Percentiles rank a stretch among this genome's conserved stretches.
Evolutionary conservation across 2,329 filamentous ascomycete species (phyloP).

Genomic region (Hansfordia pulvinata): DNA sequence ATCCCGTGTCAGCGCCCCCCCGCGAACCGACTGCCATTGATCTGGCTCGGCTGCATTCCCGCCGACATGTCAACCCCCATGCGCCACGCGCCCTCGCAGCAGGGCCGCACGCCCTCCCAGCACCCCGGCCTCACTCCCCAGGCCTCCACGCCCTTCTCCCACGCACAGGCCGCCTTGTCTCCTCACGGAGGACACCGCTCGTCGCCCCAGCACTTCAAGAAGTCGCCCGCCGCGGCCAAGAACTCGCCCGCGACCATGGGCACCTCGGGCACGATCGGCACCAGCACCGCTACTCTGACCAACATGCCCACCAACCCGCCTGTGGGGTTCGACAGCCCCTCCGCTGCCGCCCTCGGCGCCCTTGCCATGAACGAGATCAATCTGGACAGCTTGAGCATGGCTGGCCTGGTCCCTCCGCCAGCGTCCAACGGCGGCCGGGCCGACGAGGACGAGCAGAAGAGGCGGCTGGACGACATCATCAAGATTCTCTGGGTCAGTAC

Average conservation of each 20-base stretch:
- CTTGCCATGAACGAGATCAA: slow-evolving; percentile 40
- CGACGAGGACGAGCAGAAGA: slow-evolving; percentile 39
- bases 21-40: too few relatives aligned
- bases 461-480: slow-evolving; percentile 37
- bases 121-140: slow-evolving; percentile 42
- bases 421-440: slow-evolving; percentile 24
- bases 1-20: too few relatives aligned
- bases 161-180: slow-evolving; percentile 43
- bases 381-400: slow-evolving; percentile 35
- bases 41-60: too few relatives aligned
- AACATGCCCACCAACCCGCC: slow-evolving; percentile 28
- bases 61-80: slow-evolving; percentile 20
- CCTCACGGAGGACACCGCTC: slow-evolving; percentile 39
- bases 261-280: too few relatives aligned
- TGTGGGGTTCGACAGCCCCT: slow-evolving; percentile 51
- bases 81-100: slow-evolving; percentile 29
- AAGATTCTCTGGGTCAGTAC: slow-evolving; percentile 31
- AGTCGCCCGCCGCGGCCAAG: slow-evolving; percentile 36
- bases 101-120: slow-evolving; percentile 36
- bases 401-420: slow-evolving; percentile 30
- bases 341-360: slow-evolving; percentile 45
- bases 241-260: slow-evolving; percentile 1
- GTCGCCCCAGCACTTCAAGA: slow-evolving; percentile 52
- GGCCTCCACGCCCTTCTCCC: slow-evolving; percentile 53
- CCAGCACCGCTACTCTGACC: slow-evolving; percentile 23